phyloP scores from a whole-genome alignment of 768 basidiomycete species.

The Rhodotorula babjevae region DNA sequence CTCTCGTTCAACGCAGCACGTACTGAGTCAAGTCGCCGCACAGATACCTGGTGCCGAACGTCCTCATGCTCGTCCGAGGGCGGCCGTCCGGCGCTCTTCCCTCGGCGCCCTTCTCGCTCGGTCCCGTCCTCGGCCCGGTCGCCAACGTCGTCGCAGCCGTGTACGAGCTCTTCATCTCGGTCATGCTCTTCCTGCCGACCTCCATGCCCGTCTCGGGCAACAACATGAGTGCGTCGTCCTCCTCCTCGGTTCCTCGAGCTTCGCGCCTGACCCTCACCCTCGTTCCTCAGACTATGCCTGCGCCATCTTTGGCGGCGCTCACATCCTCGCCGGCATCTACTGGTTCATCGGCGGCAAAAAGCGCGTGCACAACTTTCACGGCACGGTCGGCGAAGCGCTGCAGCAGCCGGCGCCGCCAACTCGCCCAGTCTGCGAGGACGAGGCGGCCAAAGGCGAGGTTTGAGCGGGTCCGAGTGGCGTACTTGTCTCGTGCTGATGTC shows the following conservation, averaged over 20 bases:
- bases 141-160: slow-evolving; percentile 25
- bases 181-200: slow-evolving; percentile 11
- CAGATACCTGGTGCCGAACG: slow-evolving; percentile 15
- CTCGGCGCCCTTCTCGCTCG: not conserved
- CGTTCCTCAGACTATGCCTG: not conserved
- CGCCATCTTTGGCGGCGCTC: not conserved
- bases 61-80: slow-evolving; percentile 33
- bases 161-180: slow-evolving; percentile 6
- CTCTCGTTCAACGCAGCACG: not conserved
- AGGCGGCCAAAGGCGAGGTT: no score
- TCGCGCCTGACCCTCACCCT: not conserved
- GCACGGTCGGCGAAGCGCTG: not conserved
- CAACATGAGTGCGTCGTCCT: slow-evolving; percentile 6
- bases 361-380: not conserved
- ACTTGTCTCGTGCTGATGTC: no score
- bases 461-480: no score
- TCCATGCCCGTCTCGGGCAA: not conserved
- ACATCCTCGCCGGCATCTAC: slow-evolving; percentile 1
- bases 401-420: no score
- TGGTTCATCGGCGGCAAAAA: slow-evolving; percentile 7
- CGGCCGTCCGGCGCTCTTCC: not conserved
- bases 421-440: no score
- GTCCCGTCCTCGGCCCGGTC: slow-evolving; percentile 10
- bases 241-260: not conserved
- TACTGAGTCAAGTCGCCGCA: not conserved